Percentiles rank a stretch among this genome's conserved stretches.
Conservation (phyloP, 345 rosid genomes). For the Eutrema heterophyllum region DNA sequence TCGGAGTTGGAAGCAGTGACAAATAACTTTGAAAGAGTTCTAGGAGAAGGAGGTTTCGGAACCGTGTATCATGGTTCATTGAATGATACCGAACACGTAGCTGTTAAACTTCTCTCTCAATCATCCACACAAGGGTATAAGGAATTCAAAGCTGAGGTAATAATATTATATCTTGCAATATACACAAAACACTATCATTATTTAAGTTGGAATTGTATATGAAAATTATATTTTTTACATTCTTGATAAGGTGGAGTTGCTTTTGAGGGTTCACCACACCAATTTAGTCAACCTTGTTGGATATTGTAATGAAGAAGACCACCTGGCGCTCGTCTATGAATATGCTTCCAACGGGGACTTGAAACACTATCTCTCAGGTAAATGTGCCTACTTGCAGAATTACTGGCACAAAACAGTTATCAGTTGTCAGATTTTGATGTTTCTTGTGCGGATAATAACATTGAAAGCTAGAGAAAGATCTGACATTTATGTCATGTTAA, state of each 20-base stretch:
- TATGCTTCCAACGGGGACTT: conserved; percentile 29
- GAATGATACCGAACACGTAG: background rate
- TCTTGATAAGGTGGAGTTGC: conserved; percentile 27
- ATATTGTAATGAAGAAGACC: conserved; percentile 27
- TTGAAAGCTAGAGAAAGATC: background rate
- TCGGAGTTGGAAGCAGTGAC: background rate
- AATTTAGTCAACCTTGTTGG: conserved; percentile 36
- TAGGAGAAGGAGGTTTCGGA: background rate
- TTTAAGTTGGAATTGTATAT: background rate
- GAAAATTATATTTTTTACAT: background rate
- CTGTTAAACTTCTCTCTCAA: background rate
- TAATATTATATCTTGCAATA: background rate
- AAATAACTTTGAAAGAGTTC: background rate
- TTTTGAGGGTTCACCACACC: conserved; percentile 37
- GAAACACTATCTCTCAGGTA: conserved; percentile 14
- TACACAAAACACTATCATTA: background rate
- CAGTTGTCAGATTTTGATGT: background rate
- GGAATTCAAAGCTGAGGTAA: background rate
- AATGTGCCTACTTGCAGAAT: background rate
- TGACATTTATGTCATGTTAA: background rate
- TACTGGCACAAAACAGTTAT: background rate
- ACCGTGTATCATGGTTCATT: background rate
- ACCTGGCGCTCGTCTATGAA: conserved; percentile 36
- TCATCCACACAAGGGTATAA: background rate
- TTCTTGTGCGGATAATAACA: background rate